Evolutionary conservation across 768 basidiomycete genomes (phyloP).

Genomic region (Hydnomerulius pinastri): DNA sequence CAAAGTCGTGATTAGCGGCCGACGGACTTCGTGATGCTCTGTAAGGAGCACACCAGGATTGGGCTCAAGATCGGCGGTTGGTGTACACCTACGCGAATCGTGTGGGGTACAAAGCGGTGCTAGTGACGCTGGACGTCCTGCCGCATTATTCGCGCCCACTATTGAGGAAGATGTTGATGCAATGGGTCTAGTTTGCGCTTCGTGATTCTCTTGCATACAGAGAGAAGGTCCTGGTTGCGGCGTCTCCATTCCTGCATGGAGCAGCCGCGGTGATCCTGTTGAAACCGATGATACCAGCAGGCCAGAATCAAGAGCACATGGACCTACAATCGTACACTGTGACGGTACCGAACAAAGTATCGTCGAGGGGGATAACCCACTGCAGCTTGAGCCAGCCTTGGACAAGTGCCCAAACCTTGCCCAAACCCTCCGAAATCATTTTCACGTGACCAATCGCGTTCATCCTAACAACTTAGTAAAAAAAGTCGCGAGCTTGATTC

Average conservation of each 20-base stretch:
- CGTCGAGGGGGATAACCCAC: no score
- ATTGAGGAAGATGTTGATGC: not conserved
- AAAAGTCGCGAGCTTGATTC: no score
- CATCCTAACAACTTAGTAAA: not conserved
- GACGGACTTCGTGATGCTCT: conserved; percentile 1
- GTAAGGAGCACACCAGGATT: not conserved
- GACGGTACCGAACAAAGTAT: no score
- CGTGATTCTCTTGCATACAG: not conserved
- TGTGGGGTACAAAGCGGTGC: no score
- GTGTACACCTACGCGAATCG: not conserved
- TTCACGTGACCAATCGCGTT: conserved; percentile 24
- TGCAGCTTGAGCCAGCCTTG: no score
- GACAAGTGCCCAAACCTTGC: no score
- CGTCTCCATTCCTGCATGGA: no score
- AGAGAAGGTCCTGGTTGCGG: no score
- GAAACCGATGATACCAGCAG: no score
- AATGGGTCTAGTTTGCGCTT: not conserved
- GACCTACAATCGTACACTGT: no score
- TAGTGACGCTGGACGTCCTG: not conserved
- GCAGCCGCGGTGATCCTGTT: no score
- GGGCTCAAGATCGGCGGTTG: not conserved
- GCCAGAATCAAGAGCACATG: no score
- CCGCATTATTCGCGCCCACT: not conserved
- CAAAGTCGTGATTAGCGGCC: conserved; percentile 37
- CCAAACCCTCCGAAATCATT: not conserved